Percentiles rank a stretch among this genome's conserved stretches.
Evolutionary conservation across 106 monocot genomes (phyloP).

Genomic region (Amphibolis antarctica): DNA sequence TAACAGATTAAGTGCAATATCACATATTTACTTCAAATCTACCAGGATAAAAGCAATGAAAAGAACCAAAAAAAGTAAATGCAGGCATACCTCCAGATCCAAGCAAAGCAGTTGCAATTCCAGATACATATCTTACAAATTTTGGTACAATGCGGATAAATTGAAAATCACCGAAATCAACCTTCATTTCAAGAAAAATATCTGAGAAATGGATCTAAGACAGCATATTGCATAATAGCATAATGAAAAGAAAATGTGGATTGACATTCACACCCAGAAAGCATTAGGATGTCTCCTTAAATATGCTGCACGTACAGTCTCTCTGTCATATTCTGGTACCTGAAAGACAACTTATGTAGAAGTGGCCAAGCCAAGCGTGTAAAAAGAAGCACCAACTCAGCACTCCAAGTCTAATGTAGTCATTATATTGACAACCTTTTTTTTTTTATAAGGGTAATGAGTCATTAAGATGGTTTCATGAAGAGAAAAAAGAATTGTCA

Average conservation of each 20-base stretch:
- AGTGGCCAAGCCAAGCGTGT: neutral
- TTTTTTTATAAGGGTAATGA: too few relatives aligned
- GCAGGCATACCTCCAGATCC: slow-evolving; percentile 73
- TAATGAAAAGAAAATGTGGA: neutral
- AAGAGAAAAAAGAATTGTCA: too few relatives aligned
- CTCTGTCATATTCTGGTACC: slow-evolving; percentile 55
- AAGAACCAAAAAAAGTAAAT: neutral
- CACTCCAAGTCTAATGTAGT: too few relatives aligned
- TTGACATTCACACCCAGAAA: slow-evolving; percentile 62
- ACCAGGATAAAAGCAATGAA: neutral
- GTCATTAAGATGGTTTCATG: too few relatives aligned
- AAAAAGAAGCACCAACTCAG: neutral
- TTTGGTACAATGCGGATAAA: slow-evolving; percentile 75
- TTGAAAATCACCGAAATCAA: slow-evolving; percentile 86
- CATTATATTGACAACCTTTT: too few relatives aligned
- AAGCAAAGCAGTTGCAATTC: slow-evolving; percentile 80
- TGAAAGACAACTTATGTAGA: slow-evolving; percentile 8
- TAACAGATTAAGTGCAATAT: neutral
- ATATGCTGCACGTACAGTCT: slow-evolving; percentile 48
- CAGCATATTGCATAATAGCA: neutral
- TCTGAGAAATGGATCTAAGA: slow-evolving; percentile 1
- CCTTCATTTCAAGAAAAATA: slow-evolving; percentile 22
- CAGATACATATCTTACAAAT: slow-evolving; percentile 68
- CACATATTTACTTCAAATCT: neutral
- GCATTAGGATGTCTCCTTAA: slow-evolving; percentile 74